Conservation (phyloP, 345 rosid genomes). For the Mangifera indica region DNA sequence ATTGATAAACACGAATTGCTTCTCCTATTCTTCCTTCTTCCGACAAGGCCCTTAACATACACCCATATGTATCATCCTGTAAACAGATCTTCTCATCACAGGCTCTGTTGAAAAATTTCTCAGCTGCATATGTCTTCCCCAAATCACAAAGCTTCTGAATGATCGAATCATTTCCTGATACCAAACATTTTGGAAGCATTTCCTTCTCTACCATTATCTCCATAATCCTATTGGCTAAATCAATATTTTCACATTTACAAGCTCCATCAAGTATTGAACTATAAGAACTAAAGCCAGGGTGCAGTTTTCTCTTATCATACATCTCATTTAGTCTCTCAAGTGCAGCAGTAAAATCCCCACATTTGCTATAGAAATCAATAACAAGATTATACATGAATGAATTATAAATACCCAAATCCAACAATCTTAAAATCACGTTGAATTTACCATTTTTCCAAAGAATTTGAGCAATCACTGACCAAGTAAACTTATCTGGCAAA, state of each 20-base stretch:
- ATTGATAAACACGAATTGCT: slow-evolving; percentile 39
- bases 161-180: slow-evolving; percentile 26
- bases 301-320: slow-evolving; percentile 38
- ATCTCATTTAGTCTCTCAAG: slow-evolving; percentile 49
- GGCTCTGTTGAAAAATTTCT: slow-evolving; percentile 53
- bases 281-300: slow-evolving; percentile 44
- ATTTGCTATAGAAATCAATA: slow-evolving; percentile 48
- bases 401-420: slow-evolving; percentile 49
- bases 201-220: slow-evolving; percentile 43
- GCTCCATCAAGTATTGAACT: slow-evolving; percentile 68
- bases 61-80: slow-evolving; percentile 45
- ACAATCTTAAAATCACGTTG: slow-evolving; percentile 38
- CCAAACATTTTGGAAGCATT: slow-evolving; percentile 26
- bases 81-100: slow-evolving; percentile 33
- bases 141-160: slow-evolving; percentile 57
- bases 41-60: slow-evolving; percentile 50
- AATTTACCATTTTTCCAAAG: slow-evolving; percentile 47
- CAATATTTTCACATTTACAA: slow-evolving; percentile 41
- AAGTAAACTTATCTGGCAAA: slow-evolving; percentile 43
- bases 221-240: slow-evolving; percentile 43
- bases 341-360: slow-evolving; percentile 45
- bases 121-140: slow-evolving; percentile 54
- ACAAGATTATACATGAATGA: slow-evolving; percentile 50
- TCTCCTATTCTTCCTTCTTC: slow-evolving; percentile 46
- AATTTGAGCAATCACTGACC: slow-evolving; percentile 52